A percentile compares a stretch with the other conserved stretches of the same genome.
These are phyloP conservation scores for Dendrobium officinale DNA, from an alignment of 106 monocot species.

Conservation along the genomic window DNA sequence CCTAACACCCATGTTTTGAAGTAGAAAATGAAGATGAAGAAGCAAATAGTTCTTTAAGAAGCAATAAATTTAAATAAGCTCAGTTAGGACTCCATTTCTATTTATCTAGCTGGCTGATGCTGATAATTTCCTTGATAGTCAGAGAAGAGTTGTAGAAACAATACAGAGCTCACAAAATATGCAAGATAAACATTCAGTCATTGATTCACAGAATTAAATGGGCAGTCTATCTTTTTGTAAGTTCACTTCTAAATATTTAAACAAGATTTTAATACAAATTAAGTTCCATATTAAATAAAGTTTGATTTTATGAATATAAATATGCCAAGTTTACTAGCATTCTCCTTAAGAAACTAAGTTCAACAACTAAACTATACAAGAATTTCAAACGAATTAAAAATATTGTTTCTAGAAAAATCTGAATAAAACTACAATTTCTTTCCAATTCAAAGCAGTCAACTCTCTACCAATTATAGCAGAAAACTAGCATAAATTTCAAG, in stretches of 20 bases:
- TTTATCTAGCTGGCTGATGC: background rate
- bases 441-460: background rate
- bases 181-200: background rate
- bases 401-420: background rate
- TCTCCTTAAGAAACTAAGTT: background rate
- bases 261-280: background rate
- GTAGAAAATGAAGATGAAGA: background rate
- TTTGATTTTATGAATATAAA: background rate
- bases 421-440: background rate
- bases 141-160: background rate
- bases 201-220: background rate
- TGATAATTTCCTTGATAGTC: background rate
- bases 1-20: conserved; percentile 20
- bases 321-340: background rate
- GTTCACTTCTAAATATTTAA: background rate
- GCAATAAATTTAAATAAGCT: background rate
- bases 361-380: background rate
- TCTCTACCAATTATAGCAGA: background rate
- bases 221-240: background rate
- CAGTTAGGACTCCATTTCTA: background rate
- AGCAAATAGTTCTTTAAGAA: background rate
- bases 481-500: background rate
- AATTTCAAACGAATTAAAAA: background rate
- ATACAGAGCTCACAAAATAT: background rate
- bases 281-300: background rate